Base-by-base conservation (phyloP, 768 basidiomycete genomes). In the Lentinus tigrinus region DNA sequence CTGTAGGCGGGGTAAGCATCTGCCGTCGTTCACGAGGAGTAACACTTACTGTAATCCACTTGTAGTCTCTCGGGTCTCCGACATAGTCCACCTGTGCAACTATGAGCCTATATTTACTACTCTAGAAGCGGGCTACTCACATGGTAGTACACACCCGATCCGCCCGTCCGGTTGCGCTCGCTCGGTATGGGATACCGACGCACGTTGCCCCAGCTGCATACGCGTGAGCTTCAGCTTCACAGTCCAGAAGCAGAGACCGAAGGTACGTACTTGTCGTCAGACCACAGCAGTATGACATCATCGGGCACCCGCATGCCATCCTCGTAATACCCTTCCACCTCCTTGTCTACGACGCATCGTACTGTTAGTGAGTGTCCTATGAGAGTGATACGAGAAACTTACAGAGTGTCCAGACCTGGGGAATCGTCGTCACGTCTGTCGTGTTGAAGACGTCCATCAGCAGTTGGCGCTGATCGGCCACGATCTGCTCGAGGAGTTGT, bases 321-420 rank as follows among this genome's bases (percentile, higher is more conserved):
- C 59, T 85, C 82, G 63, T 85, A 88, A 65, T 85, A 87, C 0
- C 81, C 84, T 65, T 85, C 79, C 7, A 89, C 88, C 63, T 89
- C 87, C 67, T 79, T 78, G 68, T 77, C 78, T 74, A 43, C 31
- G 24, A 13, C 8, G 11, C 16, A 14, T 34, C 21, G 34, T 31
- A 26, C 47, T 21, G 19, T 52, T 5, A 52, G 44, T 48, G 23
- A 60, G 43, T 14, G 38, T 27, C 1, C 9, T 21, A 31, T 19
- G n/a, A n/a, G 21, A 4, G 13, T 9, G 34, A 16, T 19, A 11
- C 37, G 23, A n/a, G 42, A 40, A 37, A 70, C 76, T 28, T 58
- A 82, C 82, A 85, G 6, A 86, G 72, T 21, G 78, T 73, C 88
- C 85, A 88, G 39, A 86, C 75, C 65, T 91, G 88, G 10, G 88